Conservation (phyloP, 805 yeast species). For the Nakazawaea wyomingensis region DNA sequence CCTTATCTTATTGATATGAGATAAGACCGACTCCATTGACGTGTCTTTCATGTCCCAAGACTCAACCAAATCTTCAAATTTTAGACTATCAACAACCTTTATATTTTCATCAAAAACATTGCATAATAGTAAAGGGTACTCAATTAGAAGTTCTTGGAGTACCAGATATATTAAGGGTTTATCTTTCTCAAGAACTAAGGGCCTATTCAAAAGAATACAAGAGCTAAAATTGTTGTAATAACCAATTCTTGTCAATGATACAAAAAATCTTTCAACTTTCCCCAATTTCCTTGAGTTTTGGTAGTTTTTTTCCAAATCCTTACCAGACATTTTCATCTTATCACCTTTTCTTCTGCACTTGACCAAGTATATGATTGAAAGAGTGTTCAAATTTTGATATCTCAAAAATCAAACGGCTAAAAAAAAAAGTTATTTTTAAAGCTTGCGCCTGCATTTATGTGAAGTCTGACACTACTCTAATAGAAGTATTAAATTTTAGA, state of each 20-base stretch:
- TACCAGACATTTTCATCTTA: neutral
- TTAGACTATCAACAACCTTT: neutral
- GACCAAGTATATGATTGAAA: too few relatives aligned
- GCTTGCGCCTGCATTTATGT: too few relatives aligned
- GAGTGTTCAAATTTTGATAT: too few relatives aligned
- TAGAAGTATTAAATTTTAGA: too few relatives aligned
- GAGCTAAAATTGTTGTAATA: slow-evolving; percentile 7
- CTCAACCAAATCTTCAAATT: slow-evolving; percentile 5
- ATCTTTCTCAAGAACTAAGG: neutral
- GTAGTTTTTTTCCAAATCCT: neutral
- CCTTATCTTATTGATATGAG: neutral
- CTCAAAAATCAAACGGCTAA: too few relatives aligned
- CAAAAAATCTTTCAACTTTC: slow-evolving; percentile 7
- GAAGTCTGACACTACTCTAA: too few relatives aligned
- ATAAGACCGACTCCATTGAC: neutral
- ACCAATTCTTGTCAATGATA: neutral
- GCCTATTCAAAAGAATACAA: neutral
- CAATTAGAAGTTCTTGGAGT: neutral
- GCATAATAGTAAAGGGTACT: slow-evolving; percentile 2
- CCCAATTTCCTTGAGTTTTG: slow-evolving; percentile 4
- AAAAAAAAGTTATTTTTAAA: too few relatives aligned
- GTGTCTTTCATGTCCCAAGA: neutral
- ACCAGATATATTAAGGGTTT: neutral
- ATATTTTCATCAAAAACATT: slow-evolving; percentile 4
- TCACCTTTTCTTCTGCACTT: too few relatives aligned